Conservation (phyloP, 345 rosid species). For the Mangifera indica region DNA sequence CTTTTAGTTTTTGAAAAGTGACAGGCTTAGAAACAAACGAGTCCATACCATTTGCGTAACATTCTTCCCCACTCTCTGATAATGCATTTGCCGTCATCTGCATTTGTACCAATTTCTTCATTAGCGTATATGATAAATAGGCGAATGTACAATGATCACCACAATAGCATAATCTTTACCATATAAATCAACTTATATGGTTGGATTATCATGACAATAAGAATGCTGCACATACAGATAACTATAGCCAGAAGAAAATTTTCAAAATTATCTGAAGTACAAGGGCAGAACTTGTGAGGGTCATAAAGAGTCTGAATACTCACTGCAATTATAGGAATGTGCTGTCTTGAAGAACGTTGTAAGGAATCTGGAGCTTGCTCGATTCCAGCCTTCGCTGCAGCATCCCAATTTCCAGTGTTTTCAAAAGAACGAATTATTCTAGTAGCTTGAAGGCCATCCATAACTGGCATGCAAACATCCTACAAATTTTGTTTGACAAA, state of each 20-base stretch:
- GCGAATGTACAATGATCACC: too few species aligned
- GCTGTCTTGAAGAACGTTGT: conserved; percentile 25
- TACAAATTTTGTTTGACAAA: conserved; percentile 27
- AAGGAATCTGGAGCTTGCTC: conserved; percentile 35
- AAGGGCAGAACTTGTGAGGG: neutral
- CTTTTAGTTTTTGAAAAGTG: conserved; percentile 72
- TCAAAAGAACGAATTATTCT: conserved; percentile 84
- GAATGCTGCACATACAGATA: too few species aligned
- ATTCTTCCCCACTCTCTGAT: conserved; percentile 89
- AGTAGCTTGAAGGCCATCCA: conserved; percentile 94
- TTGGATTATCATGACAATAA: too few species aligned
- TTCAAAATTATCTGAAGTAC: neutral
- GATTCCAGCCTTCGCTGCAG: conserved; percentile 68
- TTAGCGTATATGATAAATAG: too few species aligned
- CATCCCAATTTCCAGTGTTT: conserved; percentile 82
- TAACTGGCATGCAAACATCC: conserved; percentile 97
- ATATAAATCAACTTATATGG: too few species aligned
- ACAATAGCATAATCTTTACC: too few species aligned
- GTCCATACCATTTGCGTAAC: conserved; percentile 90
- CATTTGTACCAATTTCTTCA: conserved; percentile 28
- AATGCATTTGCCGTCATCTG: conserved; percentile 97
- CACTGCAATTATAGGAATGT: conserved; percentile 86
- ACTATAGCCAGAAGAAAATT: neutral
- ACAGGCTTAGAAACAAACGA: conserved; percentile 91
- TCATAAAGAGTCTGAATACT: conserved; percentile 22